Percentiles rank a stretch among this genome's conserved stretches.
Evolutionary conservation across 148 eudicot species (phyloP).

Genomic region (Vaccinium myrtillus): DNA sequence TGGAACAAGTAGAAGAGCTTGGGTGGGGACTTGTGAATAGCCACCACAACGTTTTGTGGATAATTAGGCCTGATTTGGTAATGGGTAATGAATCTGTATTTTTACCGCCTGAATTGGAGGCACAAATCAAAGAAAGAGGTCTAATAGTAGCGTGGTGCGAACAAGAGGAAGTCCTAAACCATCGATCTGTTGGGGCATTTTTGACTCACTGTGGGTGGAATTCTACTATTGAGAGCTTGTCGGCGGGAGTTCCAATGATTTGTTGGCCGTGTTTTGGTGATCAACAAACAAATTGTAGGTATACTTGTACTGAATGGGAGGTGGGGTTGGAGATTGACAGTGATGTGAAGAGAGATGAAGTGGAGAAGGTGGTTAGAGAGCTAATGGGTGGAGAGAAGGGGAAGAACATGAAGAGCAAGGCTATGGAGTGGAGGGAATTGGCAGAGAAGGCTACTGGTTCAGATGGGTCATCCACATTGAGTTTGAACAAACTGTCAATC

Average conservation of each 20-base stretch:
- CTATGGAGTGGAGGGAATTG: constrained; percentile 13
- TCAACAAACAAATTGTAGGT: constrained; percentile 11
- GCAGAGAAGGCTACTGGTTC: not conserved
- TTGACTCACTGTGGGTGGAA: not conserved
- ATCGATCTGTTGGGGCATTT: not conserved
- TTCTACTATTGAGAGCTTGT: not conserved
- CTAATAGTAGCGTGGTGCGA: constrained; percentile 16
- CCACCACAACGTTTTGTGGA: constrained; percentile 14
- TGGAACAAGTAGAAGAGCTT: not conserved
- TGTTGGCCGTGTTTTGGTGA: constrained; percentile 19
- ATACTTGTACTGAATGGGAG: not conserved
- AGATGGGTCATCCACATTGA: not conserved
- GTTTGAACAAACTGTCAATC: not conserved
- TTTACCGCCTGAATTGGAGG: constrained; percentile 10
- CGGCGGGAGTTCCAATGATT: constrained; percentile 12
- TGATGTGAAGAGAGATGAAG: not conserved
- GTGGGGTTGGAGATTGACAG: not conserved
- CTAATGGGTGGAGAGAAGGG: not conserved
- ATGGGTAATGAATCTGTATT: not conserved
- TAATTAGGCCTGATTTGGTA: constrained; percentile 19
- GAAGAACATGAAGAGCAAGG: constrained; percentile 6
- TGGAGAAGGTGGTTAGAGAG: constrained; percentile 7
- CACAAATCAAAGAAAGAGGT: constrained; percentile 14
- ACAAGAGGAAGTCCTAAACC: not conserved
- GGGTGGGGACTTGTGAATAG: constrained; percentile 25